Evolutionary conservation across 768 basidiomycete species (phyloP), one percentile per base, ranked within the genome.

Genomic region (Lactarius pseudohatsudake): DNA sequence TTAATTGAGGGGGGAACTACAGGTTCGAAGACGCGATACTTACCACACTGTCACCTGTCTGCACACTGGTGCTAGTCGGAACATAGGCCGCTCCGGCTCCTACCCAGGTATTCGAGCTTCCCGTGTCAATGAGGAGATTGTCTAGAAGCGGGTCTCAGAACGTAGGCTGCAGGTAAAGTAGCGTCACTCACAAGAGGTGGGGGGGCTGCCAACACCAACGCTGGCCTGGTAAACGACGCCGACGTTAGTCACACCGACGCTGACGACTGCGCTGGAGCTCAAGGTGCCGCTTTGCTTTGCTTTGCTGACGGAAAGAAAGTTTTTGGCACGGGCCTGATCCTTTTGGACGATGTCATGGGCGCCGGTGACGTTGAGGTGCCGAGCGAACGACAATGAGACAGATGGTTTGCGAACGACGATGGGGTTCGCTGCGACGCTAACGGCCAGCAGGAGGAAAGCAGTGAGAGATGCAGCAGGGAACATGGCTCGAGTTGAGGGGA

Each of bases 291-390:
- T 71, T 72, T 66, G 69, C 66, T 76, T 79, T 11, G 79, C 78
- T 40, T 76, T 73, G 11, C 77, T 79, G 40, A 74, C 79, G 0
- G 76, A 76, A 57, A 77, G 79, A 60, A 88, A 69, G 36, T 76
- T 75, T 65, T 78, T 72, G 26, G 82, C 83, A 67, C 86, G 81
- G 32, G 79, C 77, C 66, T 82, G 79, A 72, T 88, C 87, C 65
- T 79, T 79, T 56, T 78, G 72, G 26, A 87, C 64, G 57, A 89
- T 75, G 64, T 83, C 84, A 68, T 77, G 76, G 18, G 80, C 71
- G 69, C 84, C 83, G 13, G 79, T 84, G 67, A 80, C 69, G 76
- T 87, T 87, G 73, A 50, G n/a, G 81, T 72, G 69, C 82, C 83
- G 20, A 11, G 47, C 47, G 47, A 50, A 50, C 22, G n/a, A 1